A percentile compares a stretch with the other conserved stretches of the same genome.
These are phyloP conservation scores for Erythrophleum ivorense DNA, from an alignment of 331 rosid genomes.

Conservation along the genomic window DNA sequence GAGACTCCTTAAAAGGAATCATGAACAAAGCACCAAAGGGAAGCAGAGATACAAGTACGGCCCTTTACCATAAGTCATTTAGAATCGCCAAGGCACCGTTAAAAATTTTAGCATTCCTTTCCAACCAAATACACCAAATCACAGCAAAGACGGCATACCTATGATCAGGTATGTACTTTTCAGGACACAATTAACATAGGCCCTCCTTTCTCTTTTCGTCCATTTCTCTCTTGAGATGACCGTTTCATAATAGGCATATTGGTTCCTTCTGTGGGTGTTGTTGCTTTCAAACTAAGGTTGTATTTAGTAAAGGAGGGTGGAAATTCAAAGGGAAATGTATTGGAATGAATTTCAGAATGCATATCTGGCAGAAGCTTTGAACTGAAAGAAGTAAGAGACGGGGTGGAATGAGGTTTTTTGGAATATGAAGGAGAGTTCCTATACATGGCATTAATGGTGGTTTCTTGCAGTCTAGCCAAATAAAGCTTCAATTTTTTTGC, in stretches of 20 bases:
- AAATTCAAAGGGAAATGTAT: background rate
- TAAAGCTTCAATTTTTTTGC: background rate
- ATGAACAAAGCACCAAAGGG: no score
- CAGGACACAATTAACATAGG: background rate
- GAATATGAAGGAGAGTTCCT: background rate
- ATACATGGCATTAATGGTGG: background rate
- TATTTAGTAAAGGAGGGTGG: background rate
- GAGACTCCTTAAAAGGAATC: no score
- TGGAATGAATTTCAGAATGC: background rate
- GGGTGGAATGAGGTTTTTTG: background rate
- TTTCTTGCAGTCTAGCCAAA: background rate
- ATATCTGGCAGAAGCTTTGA: background rate
- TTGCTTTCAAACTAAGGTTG: background rate
- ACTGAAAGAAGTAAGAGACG: background rate
- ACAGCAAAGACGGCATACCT: background rate
- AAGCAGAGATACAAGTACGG: no score
- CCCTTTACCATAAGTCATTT: background rate
- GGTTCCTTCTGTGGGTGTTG: background rate
- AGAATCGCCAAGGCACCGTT: background rate
- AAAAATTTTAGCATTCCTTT: background rate
- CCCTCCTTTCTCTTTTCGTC: background rate
- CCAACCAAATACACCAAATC: background rate
- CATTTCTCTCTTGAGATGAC: background rate
- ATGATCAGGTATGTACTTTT: background rate
- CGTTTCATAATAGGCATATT: background rate